phyloP scores from a whole-genome alignment of 2,329 filamentous ascomycete species.

The Chaetomium sp. region DNA sequence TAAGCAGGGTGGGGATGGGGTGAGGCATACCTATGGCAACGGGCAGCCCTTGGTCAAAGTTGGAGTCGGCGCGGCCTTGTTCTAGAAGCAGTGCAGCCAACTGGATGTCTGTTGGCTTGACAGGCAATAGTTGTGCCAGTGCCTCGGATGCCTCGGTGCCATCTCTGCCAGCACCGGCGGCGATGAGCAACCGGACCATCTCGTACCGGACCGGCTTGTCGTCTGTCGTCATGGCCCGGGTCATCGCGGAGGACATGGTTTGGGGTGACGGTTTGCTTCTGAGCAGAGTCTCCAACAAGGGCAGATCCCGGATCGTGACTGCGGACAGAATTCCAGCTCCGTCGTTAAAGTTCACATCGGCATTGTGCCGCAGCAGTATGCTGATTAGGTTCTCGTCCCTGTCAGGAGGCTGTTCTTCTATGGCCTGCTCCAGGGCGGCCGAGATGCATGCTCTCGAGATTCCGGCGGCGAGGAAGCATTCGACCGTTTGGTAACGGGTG shows the following conservation, averaged over 20 bases:
- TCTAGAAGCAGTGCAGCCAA: slow-evolving; percentile 53
- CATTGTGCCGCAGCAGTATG: slow-evolving; percentile 54
- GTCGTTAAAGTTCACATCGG: slow-evolving; percentile 57
- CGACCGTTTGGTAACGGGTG: slow-evolving; percentile 52
- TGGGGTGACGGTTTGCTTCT: slow-evolving; percentile 49
- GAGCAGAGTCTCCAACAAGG: slow-evolving; percentile 50
- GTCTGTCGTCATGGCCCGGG: slow-evolving; percentile 49
- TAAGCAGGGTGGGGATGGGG: too few species aligned
- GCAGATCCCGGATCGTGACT: slow-evolving; percentile 51
- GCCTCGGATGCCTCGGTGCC: slow-evolving; percentile 48
- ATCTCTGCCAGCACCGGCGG: slow-evolving; percentile 44
- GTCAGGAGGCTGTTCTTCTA: slow-evolving; percentile 50
- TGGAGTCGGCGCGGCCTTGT: slow-evolving; percentile 56
- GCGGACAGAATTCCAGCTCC: slow-evolving; percentile 53
- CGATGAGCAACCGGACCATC: slow-evolving; percentile 52
- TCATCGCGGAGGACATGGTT: slow-evolving; percentile 52
- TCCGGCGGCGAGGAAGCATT: slow-evolving; percentile 53
- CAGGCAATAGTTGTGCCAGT: slow-evolving; percentile 47
- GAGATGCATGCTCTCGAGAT: slow-evolving; percentile 52
- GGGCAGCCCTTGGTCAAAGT: slow-evolving; percentile 49
- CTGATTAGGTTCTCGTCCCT: slow-evolving; percentile 56
- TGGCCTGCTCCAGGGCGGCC: slow-evolving; percentile 54
- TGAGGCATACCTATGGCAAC: slow-evolving; percentile 43
- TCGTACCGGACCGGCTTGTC: slow-evolving; percentile 49
- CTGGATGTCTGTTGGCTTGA: slow-evolving; percentile 53